Base-by-base conservation (phyloP, 2,329 filamentous ascomycete genomes). In the Exophiala alcalophila region DNA sequence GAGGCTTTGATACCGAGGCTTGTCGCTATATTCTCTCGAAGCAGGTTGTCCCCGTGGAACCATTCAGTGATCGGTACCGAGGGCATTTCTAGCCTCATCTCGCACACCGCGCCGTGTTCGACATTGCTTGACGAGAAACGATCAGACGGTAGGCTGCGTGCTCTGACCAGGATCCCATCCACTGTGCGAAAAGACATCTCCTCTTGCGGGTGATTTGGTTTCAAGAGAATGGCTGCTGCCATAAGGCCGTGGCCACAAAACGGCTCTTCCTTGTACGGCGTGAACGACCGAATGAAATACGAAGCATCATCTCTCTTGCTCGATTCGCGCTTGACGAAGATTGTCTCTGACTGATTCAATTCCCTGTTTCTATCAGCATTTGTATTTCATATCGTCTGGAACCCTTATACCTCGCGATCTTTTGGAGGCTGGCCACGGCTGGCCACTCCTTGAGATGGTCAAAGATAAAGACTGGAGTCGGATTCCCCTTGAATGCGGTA, bases 191-290 rank as follows among this genome's bases (percentile, higher is more conserved):
- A 42, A 8, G 16, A 14, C 20, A 42, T 20, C 12, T 29, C 18
- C 11, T 10, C 12, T 19, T 4, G 7, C 4, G 5, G 11, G n/a
- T 15, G 16, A 15, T 9, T 24, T 9, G 23, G 18, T 11, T 5
- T 21, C 11, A 30, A 20, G 16, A 27, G 2, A 27, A 36, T 20
- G 16, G 31, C 30, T 7, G 40, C 40, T 15, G 15, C 40, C 24
- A 43, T 19, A 10, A 43, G 26, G 7, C 40, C 40, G 28, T 43
- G 40, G 10, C 40, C 40, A 24, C 40, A 43, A 26, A 43, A 36
- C 4, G 24, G 16, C 31, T 43, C 40, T 15, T 43, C 40, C 10
- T 27, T 30, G 19, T 21, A 35, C 25, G 25, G 40, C 6, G 40
- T 43, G 32, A 43, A 43, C 11, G 40, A 43, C n/a, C 32, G 29